A percentile compares a stretch with the other conserved stretches of the same genome.
Conservation (phyloP, 371 early-diverging fungal genomes). For the Lichtheimia ornata region DNA sequence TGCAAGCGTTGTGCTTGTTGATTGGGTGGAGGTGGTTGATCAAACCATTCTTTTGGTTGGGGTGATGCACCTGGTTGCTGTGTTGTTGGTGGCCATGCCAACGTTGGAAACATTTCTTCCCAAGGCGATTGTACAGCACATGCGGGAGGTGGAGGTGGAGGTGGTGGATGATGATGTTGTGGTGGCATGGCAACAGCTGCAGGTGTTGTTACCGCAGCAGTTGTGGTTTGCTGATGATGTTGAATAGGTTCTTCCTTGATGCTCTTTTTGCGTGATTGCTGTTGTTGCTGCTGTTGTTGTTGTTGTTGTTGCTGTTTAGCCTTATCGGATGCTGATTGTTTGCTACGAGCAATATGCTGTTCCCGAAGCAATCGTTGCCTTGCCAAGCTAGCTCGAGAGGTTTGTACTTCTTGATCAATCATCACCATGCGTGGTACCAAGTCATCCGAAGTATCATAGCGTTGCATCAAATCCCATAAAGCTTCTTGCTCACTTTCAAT, state of each 20-base stretch:
- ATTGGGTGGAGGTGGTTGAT: background rate
- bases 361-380: constrained; percentile 34
- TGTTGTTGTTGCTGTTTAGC: constrained; percentile 2
- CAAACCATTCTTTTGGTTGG: background rate
- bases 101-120: background rate
- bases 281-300: constrained; percentile 1
- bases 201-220: background rate
- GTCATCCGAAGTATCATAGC: constrained; percentile 7
- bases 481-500: constrained; percentile 40
- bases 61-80: background rate
- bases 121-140: background rate
- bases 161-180: background rate
- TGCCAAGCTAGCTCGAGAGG: constrained; percentile 42
- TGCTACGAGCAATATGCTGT: constrained; percentile 34
- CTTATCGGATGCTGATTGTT: constrained; percentile 11
- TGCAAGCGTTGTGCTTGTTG: constrained; percentile 2
- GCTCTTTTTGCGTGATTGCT: background rate
- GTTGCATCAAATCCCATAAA: constrained; percentile 16
- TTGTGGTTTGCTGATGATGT: background rate
- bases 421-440: constrained; percentile 24
- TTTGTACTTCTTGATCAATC: constrained; percentile 40
- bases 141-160: background rate
- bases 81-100: constrained; percentile 1
- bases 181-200: background rate
- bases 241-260: background rate